Evolutionary conservation across 78 protist genomes (phyloP).

Genomic region (Isochrysis galbana): DNA sequence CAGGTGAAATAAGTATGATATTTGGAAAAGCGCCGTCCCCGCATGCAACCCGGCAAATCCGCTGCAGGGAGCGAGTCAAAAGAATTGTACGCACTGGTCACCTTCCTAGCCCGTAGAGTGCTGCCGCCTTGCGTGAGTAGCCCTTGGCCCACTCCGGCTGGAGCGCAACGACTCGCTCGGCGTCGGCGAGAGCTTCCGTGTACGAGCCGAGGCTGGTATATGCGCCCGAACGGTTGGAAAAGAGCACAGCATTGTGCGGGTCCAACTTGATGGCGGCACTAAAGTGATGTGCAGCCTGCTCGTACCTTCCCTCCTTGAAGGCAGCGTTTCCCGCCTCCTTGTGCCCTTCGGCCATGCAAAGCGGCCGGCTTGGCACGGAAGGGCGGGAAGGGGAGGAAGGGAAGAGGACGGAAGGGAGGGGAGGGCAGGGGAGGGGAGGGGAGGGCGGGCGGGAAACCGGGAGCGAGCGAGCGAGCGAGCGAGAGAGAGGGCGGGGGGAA

Average conservation of each 20-base stretch:
- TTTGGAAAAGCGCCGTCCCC: too few species aligned
- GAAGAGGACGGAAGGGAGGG: too few species aligned
- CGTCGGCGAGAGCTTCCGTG: slow-evolving; percentile 81
- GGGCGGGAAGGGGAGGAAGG: too few species aligned
- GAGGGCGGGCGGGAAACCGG: too few species aligned
- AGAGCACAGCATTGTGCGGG: slow-evolving; percentile 61
- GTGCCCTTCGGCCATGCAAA: slow-evolving; percentile 59
- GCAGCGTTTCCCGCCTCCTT: slow-evolving; percentile 72
- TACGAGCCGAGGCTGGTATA: slow-evolving; percentile 55
- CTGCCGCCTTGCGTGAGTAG: slow-evolving; percentile 77
- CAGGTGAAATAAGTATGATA: too few species aligned
- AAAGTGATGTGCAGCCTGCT: slow-evolving; percentile 50
- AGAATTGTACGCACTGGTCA: too few species aligned
- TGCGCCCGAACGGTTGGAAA: slow-evolving; percentile 86
- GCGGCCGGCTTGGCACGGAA: too few species aligned
- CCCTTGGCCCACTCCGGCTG: slow-evolving; percentile 90
- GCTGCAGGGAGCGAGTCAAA: too few species aligned
- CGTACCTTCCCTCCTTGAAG: slow-evolving; percentile 68
- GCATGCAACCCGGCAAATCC: too few species aligned
- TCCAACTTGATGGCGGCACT: background rate
- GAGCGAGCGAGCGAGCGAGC: too few species aligned
- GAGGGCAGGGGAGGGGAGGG: too few species aligned
- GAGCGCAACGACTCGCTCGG: slow-evolving; percentile 66
- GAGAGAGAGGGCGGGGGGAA: too few species aligned
- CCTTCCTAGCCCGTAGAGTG: slow-evolving; percentile 49